Conservation (phyloP, 225 moss, liverwort and hornwort species). For the Pseudisothecium myosuroides region DNA sequence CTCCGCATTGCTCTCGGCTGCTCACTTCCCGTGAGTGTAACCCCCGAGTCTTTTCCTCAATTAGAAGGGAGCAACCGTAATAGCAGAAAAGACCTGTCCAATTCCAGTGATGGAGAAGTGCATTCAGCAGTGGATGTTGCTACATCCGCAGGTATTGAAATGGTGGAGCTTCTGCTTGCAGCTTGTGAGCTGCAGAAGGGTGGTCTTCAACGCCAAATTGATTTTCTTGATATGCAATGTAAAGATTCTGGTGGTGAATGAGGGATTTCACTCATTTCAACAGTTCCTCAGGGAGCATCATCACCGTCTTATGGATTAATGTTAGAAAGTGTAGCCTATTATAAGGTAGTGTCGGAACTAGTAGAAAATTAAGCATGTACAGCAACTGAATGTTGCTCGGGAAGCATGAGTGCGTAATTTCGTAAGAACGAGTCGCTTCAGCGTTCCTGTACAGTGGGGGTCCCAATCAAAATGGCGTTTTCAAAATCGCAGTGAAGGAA, state of each 20-base stretch:
- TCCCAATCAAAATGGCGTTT: too few species aligned
- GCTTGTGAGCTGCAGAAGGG: slow-evolving; percentile 24
- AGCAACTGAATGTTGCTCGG: background rate
- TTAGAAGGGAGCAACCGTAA: background rate
- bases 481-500: too few species aligned
- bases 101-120: slow-evolving; percentile 14
- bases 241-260: background rate
- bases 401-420: too few species aligned
- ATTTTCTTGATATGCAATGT: slow-evolving; percentile 7
- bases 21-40: slow-evolving; percentile 72
- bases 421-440: too few species aligned
- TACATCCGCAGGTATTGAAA: slow-evolving; percentile 58
- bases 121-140: slow-evolving; percentile 44
- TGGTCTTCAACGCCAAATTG: slow-evolving; percentile 27
- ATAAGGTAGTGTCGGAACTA: background rate
- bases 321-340: background rate
- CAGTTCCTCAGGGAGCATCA: background rate
- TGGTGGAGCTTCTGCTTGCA: slow-evolving; percentile 56
- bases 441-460: too few species aligned
- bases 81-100: slow-evolving; percentile 1
- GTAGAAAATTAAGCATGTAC: background rate
- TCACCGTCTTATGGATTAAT: background rate
- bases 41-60: slow-evolving; percentile 9
- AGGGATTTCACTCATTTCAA: background rate
- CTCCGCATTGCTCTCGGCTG: slow-evolving; percentile 58